Evolutionary conservation across 169 alveolate species (phyloP), one percentile per base, ranked within the genome.

Genomic region (Plasmodium coatneyi): DNA sequence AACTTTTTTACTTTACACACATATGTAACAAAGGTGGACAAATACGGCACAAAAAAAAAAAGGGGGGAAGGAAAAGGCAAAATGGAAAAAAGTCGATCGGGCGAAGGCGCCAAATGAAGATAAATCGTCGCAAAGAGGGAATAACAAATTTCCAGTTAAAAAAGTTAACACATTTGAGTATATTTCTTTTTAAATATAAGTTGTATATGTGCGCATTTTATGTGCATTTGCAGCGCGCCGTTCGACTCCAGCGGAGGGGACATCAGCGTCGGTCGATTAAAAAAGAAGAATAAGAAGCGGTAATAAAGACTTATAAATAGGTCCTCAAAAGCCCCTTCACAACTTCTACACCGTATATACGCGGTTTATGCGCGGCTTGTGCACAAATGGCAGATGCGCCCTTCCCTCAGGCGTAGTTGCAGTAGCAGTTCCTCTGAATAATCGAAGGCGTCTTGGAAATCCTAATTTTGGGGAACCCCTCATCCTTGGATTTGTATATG

Each of bases 391-490:
- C 28, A 19, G 56, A 56, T 52, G 14, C 6, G 19, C 71, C 19
- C 52, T 22, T n/a, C n/a, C 22, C 22, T 90, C 82, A 90, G 82
- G 92, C 74, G 54, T 60, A 91, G 79, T 46, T 80, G 46, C 95
- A 91, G 84, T 91, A 91, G 30, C 82, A 82, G 22, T 71, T 82
- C 49, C 82, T 91, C 39, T 89, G 90, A 7, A 60, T 66, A 39
- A 60, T 6, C 22, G 80, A 84, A 16, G 95, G 95, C 5, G 95
- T 91, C 56, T 81, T 91, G 9, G 92, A 39, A 46, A 91, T 91
- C 39, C 92, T 91, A 41, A 91, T 91, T 80, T 71, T 91, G n/a
- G 95, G 95, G 60, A 89, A 80, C 10, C 76, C 71, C 9, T 28
- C 32, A 7, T 89, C 90, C 3, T 79, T 89, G 30, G 94, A 54